Evolutionary conservation across 768 basidiomycete genomes (phyloP), one percentile per base, ranked within the genome.

Genomic region (Lanmaoa pseudosensibilis): DNA sequence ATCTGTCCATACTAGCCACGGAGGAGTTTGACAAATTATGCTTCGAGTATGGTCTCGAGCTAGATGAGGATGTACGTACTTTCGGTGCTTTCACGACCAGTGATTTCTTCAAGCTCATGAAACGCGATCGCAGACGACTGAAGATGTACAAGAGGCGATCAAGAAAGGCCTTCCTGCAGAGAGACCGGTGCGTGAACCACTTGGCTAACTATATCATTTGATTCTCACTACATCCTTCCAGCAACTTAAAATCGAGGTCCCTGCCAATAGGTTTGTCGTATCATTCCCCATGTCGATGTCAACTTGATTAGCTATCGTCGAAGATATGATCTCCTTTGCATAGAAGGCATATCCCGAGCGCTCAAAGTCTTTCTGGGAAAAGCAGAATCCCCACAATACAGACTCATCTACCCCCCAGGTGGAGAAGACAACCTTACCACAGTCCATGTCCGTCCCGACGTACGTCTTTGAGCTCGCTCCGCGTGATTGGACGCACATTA

Each of bases 181-280:
- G 67, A 86, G 89, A 63, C 91, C 92, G 18, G 92, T 93, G 65
- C 51, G 69, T 65, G 82, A 69, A 30, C 43, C 30, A 19, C 50
- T 41, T 27, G 39, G 39, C 27, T 12, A 19, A 19, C 32, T 16
- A 4, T 23, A n/a, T 27, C 12, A 25, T 32, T 18, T 12, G 23
- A 21, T 36, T 6, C 57, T 70, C 47, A 67, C 21, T 10, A 12
- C 7, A 33, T 51, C 3, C 37, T 36, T 62, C 46, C 62, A 98
- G 87, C 93, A 97, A 91, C 78, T 99, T 65, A 99, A 98, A 81
- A 97, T 99, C 65, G 97, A 99, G 74, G 83, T 98, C 43, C 95
- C 97, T 44, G 97, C 97, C n/a, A 99, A 99, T 73, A 87, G 94
- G 94, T 84, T 54, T 30, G 70, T 62, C 30, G 13, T 30, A 11